Conservation (phyloP, 352 stramenopile species). For the Thalassiosira mediterranea region DNA sequence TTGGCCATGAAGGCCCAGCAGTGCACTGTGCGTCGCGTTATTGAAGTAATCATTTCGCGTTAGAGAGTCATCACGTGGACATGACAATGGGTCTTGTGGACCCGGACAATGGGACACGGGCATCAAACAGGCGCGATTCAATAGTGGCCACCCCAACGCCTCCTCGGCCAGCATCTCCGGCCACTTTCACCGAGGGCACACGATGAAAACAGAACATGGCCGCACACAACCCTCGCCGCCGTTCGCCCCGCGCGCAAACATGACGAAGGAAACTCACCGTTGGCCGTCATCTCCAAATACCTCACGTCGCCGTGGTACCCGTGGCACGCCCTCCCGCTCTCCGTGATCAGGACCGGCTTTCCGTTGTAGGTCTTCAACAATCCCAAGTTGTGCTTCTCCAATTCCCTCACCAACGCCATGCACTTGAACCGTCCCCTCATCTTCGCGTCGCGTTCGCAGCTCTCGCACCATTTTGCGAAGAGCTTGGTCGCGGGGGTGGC, state of each 20-base stretch:
- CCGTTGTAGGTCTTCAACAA: constrained; percentile 63
- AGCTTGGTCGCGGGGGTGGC: constrained; percentile 46
- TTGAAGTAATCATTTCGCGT: too few species aligned
- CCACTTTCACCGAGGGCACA: too few species aligned
- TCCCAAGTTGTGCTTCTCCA: constrained; percentile 61
- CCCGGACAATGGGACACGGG: too few species aligned
- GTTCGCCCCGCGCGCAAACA: not conserved
- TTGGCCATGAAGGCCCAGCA: constrained; percentile 61
- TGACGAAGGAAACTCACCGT: constrained; percentile 39
- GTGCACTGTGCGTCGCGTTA: constrained; percentile 35
- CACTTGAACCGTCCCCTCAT: constrained; percentile 61
- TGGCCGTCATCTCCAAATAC: constrained; percentile 65
- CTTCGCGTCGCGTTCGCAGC: constrained; percentile 33
- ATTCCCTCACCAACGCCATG: constrained; percentile 60
- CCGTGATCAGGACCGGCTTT: constrained; percentile 67
- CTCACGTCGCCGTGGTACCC: constrained; percentile 46
- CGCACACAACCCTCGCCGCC: not conserved
- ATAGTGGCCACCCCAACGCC: too few species aligned
- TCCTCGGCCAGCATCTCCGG: too few species aligned
- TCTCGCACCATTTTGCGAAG: constrained; percentile 52
- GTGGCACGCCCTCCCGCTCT: constrained; percentile 48
- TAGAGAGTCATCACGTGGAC: too few species aligned
- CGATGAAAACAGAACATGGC: constrained; percentile 9
- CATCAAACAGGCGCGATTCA: too few species aligned
- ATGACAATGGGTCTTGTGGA: too few species aligned